Evolutionary conservation across 345 rosid genomes (phyloP), one percentile per base, ranked within the genome.

Genomic region (Syzygium aqueum): DNA sequence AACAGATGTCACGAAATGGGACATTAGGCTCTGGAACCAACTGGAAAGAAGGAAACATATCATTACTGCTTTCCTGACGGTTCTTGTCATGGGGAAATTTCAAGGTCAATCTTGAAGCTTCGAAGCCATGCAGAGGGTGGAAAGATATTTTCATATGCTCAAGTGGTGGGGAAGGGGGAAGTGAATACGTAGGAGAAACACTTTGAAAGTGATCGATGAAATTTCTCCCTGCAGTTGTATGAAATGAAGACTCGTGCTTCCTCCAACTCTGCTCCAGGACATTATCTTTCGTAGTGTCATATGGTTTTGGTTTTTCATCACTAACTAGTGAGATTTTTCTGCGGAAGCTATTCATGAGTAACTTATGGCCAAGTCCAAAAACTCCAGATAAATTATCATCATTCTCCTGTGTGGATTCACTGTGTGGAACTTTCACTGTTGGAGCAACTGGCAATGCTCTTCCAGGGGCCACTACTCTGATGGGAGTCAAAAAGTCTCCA

Each of bases 101-200:
- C 84, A 97, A 91, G 90, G 92, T 94, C 87, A 97, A 92, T 84
- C 92, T 96, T 33, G 96, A 94, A 85, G 92, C 89, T 88, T 93
- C 95, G 86, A 91, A 86, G 85, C 94, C 93, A 92, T 93, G 92
- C 22, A 91, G 80, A 53, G 96, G 98, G 85, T 67, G 96, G 93
- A 96, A 97, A 90, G 98, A 95, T 89, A 97, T 92, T 89, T 93
- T 95, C 99, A 97, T 97, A 89, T 93, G 98, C 84, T 95, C 96
- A 80, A 97, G 93, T 83, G 99, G 98, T 27, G 99, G 99, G 33
- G 99, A 97, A 85, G 98, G 93, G 30, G 95, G 90, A 73, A 90
- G 87, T 80, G 94, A 93, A 90, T 91, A 91, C 84, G 87, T 77
- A 85, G 90, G 86, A 90, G 92, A 87, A 87, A 89, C 91, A 53